Evolutionary conservation across 2,329 filamentous ascomycete species (phyloP), one percentile per base, ranked within the genome.

Genomic region (Dryadomyces quercus-mongolicae): DNA sequence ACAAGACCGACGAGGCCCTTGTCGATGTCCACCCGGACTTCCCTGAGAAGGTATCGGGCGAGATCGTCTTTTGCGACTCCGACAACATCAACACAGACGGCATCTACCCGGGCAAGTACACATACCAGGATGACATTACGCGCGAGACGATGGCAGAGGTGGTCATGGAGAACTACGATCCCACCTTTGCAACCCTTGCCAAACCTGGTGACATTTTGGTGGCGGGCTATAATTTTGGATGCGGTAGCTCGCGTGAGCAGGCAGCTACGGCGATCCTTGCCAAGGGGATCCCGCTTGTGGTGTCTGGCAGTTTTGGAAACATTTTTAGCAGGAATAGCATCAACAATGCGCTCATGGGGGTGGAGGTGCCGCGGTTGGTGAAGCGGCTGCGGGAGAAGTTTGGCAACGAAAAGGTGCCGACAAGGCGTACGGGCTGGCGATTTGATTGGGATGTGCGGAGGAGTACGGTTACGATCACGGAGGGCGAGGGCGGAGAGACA

Each of bases 141-240:
- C 73, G 70, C 0, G 85, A 88, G 57, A 81, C 81, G 55, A 96
- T 97, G 92, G 88, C 89, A 0, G 74, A 86, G 60, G 90, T 91
- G 0, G 91, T 86, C 68, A 96, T 97, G 90, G 79, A 86, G 66
- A 97, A 97, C 75, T 97, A 95, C 70, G 92, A 97, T 65, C 70
- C 77, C 0, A 66, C 73, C 0, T 96, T 96, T 66, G 68, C 75
- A 10, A 67, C 70, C 1, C 73, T 84, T 40, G 84, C 86, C 48
- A 77, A 78, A 59, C 65, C 79, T 0, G 82, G 81, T 50, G 91
- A 97, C 62, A 88, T 96, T 54, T 78, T 96, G 1, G 90, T 96
- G 0, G 71, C 84, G 0, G 90, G 90, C 36, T 93, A 84, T 73
- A 95, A 94, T 73, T 95, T 96, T 64, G 92, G 92, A 49, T 89